Conservation (phyloP, 2,329 filamentous ascomycete species). For the Fusarium albidum region DNA sequence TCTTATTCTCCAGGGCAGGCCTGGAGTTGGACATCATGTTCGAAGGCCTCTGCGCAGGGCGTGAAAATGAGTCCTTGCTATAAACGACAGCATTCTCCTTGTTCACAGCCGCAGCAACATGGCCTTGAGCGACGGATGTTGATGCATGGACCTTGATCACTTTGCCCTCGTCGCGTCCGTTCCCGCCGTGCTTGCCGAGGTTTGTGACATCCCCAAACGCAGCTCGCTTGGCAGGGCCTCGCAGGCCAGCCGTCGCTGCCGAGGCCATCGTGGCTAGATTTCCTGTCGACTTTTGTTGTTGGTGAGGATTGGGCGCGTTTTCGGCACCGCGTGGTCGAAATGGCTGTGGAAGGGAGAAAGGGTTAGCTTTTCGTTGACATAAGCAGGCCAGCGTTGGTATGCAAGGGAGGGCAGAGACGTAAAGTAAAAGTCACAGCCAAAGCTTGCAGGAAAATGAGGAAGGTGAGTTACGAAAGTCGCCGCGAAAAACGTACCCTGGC, state of each 20-base stretch:
- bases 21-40: slow-evolving; percentile 35
- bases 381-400: slow-evolving; percentile 14
- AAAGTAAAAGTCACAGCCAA: slow-evolving; percentile 2
- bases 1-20: slow-evolving; percentile 34
- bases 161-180: slow-evolving; percentile 47
- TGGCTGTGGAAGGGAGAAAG: slow-evolving; percentile 43
- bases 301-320: slow-evolving; percentile 67
- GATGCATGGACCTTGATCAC: slow-evolving; percentile 42
- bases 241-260: slow-evolving; percentile 41
- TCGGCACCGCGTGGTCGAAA: slow-evolving; percentile 57
- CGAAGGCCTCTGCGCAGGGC: slow-evolving; percentile 46
- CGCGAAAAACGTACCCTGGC: slow-evolving; percentile 43
- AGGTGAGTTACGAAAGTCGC: neutral
- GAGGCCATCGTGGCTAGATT: slow-evolving; percentile 53
- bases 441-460: slow-evolving; percentile 13
- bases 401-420: slow-evolving; percentile 28
- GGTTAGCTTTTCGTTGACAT: slow-evolving; percentile 25
- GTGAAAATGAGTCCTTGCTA: slow-evolving; percentile 48
- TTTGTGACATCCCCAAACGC: slow-evolving; percentile 88
- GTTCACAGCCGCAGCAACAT: slow-evolving; percentile 41
- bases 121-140: slow-evolving; percentile 38
- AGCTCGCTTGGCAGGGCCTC: slow-evolving; percentile 71
- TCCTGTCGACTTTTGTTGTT: slow-evolving; percentile 83
- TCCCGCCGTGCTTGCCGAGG: slow-evolving; percentile 52
- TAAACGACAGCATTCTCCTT: slow-evolving; percentile 54